Base-by-base conservation (phyloP, 148 eudicot species). In the Nepenthes mirabilis region DNA sequence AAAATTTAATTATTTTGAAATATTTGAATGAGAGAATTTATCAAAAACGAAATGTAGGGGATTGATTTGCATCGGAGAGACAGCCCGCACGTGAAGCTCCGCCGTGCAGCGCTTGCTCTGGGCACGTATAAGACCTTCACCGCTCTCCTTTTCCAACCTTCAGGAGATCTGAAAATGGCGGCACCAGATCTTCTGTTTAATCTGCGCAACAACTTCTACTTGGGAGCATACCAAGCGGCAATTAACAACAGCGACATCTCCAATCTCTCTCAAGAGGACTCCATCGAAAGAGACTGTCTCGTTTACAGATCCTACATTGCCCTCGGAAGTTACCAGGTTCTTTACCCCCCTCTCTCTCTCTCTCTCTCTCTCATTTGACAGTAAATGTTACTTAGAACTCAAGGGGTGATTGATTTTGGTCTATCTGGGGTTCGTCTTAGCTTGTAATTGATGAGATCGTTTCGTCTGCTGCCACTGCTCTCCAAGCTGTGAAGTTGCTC, bases 301-400 rank as follows among this genome's bases (percentile, higher is more conserved):
- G 87, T 91, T 40, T 82, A 82, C 72, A 70, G 95, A 64, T 91
- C 97, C 62, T 91, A 91, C 85, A 91, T 91, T 68, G 95, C 97
- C 48, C 91, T 84, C 23, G 89, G 87, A 51, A 81, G 83, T 63
- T 81, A 91, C 56, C 87, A 81, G 79, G 94, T 84, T 36, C 45
- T 40, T 40, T 11, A 1, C 37, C 11, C 5, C 34, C 52, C 35
- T 56, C 8, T n/a, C 36, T 60, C 34, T 55, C 33, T 52, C 61
- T 36, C 4, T 0, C 54, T 14, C 33, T 11, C 36, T 47, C 61
- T 65, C 33, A 51, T 33, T 59, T 35, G n/a, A 14, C 14, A 11
- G 32, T 4, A 52, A 23, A 23, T 23, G 23, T 23, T 23, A 23
- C 23, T 23, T 23, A 23, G 23, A 23, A 23, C 23, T 23, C 23